These are phyloP conservation scores for Trichoderma asperelloides DNA, from an alignment of 495 filamentous ascomycete species.

Conservation along the genomic window DNA sequence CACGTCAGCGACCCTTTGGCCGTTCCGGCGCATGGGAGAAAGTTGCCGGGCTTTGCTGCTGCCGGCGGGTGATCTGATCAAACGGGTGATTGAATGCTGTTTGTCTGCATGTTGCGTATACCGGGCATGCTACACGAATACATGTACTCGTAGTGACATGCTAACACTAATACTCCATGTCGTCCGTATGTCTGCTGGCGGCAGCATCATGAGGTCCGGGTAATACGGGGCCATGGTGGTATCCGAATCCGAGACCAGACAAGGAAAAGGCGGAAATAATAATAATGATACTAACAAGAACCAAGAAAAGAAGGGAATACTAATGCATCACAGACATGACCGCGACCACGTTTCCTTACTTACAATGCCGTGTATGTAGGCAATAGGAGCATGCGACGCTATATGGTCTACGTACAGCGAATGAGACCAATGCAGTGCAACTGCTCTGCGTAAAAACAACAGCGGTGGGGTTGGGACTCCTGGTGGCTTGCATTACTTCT, in stretches of 20 bases:
- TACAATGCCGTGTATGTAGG: neutral
- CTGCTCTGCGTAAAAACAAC: neutral
- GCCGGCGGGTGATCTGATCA: conserved; percentile 6
- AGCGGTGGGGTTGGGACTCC: neutral
- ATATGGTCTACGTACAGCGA: neutral
- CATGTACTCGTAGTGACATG: too few relatives aligned
- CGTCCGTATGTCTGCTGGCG: too few relatives aligned
- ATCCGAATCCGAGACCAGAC: neutral
- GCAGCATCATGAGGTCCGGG: too few relatives aligned
- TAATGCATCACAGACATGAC: too few relatives aligned
- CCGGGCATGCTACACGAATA: too few relatives aligned
- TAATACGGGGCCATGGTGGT: neutral
- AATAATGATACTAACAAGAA: too few relatives aligned
- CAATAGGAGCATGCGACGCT: neutral
- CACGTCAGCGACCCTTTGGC: neutral
- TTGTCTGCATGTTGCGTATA: neutral
- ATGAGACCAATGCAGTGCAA: neutral
- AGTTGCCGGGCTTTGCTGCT: neutral
- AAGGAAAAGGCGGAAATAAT: neutral
- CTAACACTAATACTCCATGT: too few relatives aligned
- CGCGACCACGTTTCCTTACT: neutral
- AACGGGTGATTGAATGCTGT: neutral
- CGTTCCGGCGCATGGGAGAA: neutral
- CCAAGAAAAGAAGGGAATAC: too few relatives aligned
- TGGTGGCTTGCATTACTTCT: neutral